These are phyloP conservation scores for Fragilariopsis cylindrus DNA, from an alignment of 108 stramenopile genomes.

Conservation along the genomic window DNA sequence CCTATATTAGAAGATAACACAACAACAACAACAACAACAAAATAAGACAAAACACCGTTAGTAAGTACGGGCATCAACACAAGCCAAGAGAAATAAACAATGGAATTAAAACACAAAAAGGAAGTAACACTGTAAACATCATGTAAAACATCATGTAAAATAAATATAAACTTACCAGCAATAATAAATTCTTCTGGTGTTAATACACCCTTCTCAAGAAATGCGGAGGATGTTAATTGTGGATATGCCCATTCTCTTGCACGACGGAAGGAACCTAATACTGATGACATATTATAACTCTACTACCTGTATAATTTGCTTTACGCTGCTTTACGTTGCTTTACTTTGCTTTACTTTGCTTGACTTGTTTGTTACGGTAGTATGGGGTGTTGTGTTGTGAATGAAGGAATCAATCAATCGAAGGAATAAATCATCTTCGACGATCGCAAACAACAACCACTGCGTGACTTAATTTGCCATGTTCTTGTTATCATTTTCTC, in stretches of 20 bases:
- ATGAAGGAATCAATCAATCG: too few species aligned
- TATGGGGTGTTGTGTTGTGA: too few species aligned
- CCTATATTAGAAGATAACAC: constrained; percentile 14
- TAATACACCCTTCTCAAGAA: constrained; percentile 89
- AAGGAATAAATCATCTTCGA: too few species aligned
- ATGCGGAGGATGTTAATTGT: constrained; percentile 79
- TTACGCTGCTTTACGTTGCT: too few species aligned
- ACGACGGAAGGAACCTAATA: constrained; percentile 40
- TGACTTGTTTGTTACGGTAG: too few species aligned
- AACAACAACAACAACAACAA: constrained; percentile 44
- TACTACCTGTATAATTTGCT: neutral
- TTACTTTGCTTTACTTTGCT: too few species aligned
- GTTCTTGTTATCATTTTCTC: too few species aligned
- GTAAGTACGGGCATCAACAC: neutral
- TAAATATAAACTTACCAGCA: constrained; percentile 29
- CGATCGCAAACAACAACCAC: too few species aligned
- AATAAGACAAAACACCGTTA: neutral
- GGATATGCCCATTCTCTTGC: constrained; percentile 91
- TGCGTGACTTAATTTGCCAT: too few species aligned
- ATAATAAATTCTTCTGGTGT: constrained; percentile 94
- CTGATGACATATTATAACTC: neutral
- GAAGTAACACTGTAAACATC: neutral
- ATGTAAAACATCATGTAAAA: neutral
- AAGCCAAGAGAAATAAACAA: neutral
- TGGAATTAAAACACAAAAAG: neutral